Evolutionary conservation across 2,329 filamentous ascomycete species (phyloP), one percentile per base, ranked within the genome.

Genomic region (Cyanodermella asteris): DNA sequence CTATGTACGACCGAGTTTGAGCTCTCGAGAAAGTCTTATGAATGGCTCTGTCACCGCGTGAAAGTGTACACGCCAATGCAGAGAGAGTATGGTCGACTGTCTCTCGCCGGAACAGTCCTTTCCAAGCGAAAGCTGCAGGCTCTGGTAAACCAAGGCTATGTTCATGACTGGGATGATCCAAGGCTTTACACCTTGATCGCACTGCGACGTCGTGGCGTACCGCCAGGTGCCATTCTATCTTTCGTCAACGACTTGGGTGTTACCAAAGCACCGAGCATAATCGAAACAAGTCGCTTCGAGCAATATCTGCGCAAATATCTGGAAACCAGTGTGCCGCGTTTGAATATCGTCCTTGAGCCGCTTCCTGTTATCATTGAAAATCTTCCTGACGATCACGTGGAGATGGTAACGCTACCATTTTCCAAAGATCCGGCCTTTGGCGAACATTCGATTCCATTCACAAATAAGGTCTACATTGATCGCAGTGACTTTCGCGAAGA

Each of bases 1-100:
- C 58, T 94, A 12, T 94, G 84, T 46, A 94, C 87, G 0, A 84
- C 76, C 2, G 87, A 94, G 46, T 93, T 94, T 40, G 69, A 82
- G 35, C 66, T 77, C 25, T 74, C 76, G 12, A 59, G 84, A 30
- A 71, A 76, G 23, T 87, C 77, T 19, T 97, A 94, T 43, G 82
- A 94, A 42, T 94, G 69, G 69, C 56, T 94, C 17, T 77, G 87
- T 46, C 70, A 80, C 47, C 64, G 67, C 7, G 59, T 91, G 9
- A 77, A 70, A 18, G 70, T 90, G 28, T 91, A 90, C 48, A 65
- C 80, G 40, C 81, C 84, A 1, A 91, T 91, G 78, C 84, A 94
- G 60, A 61, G 84, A 45, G 82, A 91, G 51, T 62, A 69, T 34
- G 69, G 72, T 27, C 66, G 75, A 32, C 55, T 84, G 16, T 90